Base-by-base conservation (phyloP, 139 green algal species). In the Microglena sp. region DNA sequence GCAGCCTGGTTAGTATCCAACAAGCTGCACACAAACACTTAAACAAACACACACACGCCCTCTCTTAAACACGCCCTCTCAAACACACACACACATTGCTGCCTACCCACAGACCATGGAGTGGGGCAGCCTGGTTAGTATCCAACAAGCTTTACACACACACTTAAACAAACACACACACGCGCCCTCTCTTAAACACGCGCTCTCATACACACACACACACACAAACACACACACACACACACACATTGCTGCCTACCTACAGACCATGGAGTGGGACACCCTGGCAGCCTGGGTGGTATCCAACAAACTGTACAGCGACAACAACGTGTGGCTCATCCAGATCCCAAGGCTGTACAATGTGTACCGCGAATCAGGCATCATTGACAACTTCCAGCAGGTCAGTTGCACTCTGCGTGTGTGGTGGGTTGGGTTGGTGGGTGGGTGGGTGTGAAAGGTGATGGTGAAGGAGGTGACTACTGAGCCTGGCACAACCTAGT, bases 241-340 rank as follows among this genome's bases (percentile, higher is more conserved):
- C 40, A 24, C 71, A 76, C 4, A 18, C 15, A 33, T 15, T 62
- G 21, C 8, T 28, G 29, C 33, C 11, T 31, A 62, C 11, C 18
- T 18, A 58, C 54, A 62, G 54, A 62, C 63, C 33, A 70, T 70
- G 63, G 69, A 71, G 32, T 76, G 64, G 59, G 94, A 98, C 83
- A 93, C 91, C 54, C 87, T 99, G 54, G 91, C 94, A 2, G 79
- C 84, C n/a, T 99, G 94, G 94, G 86, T 97, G 35, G 85, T 89
- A 54, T 86, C 94, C 71, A 95, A 99, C 84, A 68, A 88, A 62
- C 82, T 99, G 24, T 86, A 87, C 75, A 89, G 70, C 22, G 79
- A 97, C 81, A 99, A 99, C 72, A 90, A 96, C 35, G 73, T 97
- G 56, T 98, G 92, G 92, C 80, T 98, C 50, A 97, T 98, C 60